phyloP scores from a whole-genome alignment of 2,329 filamentous ascomycete genomes.

The Cryoendolithus antarcticus region DNA sequence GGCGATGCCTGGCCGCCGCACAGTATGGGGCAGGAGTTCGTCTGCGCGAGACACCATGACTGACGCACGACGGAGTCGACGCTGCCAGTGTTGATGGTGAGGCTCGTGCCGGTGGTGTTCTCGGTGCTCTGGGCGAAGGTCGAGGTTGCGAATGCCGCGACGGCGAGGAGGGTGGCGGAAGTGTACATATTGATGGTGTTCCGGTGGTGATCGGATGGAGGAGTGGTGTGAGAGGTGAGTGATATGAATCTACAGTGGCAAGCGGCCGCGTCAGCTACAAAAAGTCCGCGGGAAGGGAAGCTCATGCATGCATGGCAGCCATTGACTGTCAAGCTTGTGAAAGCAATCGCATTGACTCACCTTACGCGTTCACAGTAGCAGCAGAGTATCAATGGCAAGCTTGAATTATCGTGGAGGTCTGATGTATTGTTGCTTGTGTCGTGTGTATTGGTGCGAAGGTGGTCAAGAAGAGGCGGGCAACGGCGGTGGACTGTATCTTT shows the following conservation, averaged over 20 bases:
- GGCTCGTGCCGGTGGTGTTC: conserved; percentile 24
- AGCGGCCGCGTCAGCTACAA: conserved; percentile 3
- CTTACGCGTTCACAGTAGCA: too few relatives aligned
- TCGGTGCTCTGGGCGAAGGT: conserved; percentile 33
- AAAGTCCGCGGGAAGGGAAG: too few relatives aligned
- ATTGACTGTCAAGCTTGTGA: too few relatives aligned
- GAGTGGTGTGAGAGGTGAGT: not conserved
- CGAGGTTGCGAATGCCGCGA: conserved; percentile 33
- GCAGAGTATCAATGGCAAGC: too few relatives aligned
- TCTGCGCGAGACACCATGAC: conserved; percentile 47
- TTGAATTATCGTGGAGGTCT: too few relatives aligned
- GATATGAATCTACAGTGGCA: conserved; percentile 2
- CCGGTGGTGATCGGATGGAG: conserved; percentile 1
- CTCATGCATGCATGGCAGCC: too few relatives aligned
- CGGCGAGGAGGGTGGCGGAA: conserved; percentile 34
- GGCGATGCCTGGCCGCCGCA: conserved; percentile 38
- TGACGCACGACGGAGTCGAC: conserved; percentile 27
- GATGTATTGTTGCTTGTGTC: too few relatives aligned
- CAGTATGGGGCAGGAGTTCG: conserved; percentile 47
- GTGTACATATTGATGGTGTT: conserved; percentile 34
- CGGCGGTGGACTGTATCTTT: too few relatives aligned
- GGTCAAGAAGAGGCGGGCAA: too few relatives aligned
- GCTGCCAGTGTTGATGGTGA: conserved; percentile 30
- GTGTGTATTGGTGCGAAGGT: too few relatives aligned
- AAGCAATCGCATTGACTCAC: too few relatives aligned